phyloP scores from a whole-genome alignment of 1,284 basidiomycete species.

The Trametes hirsuta region DNA sequence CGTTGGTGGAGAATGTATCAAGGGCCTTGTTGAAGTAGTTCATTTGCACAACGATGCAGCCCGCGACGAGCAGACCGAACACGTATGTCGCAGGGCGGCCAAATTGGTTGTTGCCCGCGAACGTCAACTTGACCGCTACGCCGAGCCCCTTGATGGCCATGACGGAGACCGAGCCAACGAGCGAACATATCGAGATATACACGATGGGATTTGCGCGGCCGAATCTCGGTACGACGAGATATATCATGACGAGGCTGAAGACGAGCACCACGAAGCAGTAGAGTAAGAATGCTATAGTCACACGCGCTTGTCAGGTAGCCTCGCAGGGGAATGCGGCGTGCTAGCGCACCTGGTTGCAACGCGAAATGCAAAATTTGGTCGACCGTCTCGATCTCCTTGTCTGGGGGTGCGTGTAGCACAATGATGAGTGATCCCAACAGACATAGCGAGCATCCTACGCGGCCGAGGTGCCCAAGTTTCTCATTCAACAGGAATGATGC shows the following conservation, averaged over 20 bases:
- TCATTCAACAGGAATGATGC: slow-evolving; percentile 94
- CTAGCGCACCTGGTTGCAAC: slow-evolving; percentile 76
- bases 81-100: slow-evolving; percentile 94
- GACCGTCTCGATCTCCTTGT: slow-evolving; percentile 92
- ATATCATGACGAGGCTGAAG: slow-evolving; percentile 88
- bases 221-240: slow-evolving; percentile 81
- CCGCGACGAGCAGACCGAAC: slow-evolving; percentile 82
- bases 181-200: slow-evolving; percentile 93
- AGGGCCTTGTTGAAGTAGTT: slow-evolving; percentile 99
- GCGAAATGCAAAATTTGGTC: slow-evolving; percentile 94
- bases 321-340: background rate
- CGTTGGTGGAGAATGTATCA: slow-evolving; percentile 96
- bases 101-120: slow-evolving; percentile 96
- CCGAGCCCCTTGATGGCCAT: slow-evolving; percentile 98
- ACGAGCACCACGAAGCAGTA: slow-evolving; percentile 88
- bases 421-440: slow-evolving; percentile 94
- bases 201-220: slow-evolving; percentile 90
- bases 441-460: slow-evolving; percentile 92
- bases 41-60: slow-evolving; percentile 95
- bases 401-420: slow-evolving; percentile 95
- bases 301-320: background rate
- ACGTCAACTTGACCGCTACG: slow-evolving; percentile 93
- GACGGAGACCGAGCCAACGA: slow-evolving; percentile 87
- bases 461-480: slow-evolving; percentile 91
- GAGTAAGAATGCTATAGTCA: slow-evolving; percentile 74